These are phyloP conservation scores for Trichoderma sp. DNA, from an alignment of 2,329 filamentous ascomycete genomes.

Conservation along the genomic window DNA sequence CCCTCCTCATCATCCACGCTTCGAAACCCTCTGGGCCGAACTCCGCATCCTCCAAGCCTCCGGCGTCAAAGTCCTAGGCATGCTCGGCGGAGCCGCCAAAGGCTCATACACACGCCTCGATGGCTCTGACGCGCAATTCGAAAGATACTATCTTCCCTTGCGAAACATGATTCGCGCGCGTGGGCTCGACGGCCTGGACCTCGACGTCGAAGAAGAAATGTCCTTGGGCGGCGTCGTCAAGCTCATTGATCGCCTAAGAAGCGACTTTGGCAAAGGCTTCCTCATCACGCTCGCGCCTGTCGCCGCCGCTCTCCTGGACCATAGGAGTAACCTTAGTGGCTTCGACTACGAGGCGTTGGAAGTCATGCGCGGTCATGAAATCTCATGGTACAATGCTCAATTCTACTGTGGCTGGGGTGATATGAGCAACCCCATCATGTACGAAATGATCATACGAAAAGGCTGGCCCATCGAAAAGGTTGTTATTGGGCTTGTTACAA, in stretches of 20 bases:
- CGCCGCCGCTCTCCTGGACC: conserved; percentile 66
- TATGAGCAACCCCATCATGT: conserved; percentile 48
- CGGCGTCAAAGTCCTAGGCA: conserved; percentile 78
- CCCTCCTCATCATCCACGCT: conserved; percentile 65
- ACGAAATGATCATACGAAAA: conserved; percentile 52
- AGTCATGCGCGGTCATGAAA: conserved; percentile 61
- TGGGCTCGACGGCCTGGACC: conserved; percentile 68
- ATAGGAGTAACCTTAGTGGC: conserved; percentile 67
- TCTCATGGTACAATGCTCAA: conserved; percentile 87
- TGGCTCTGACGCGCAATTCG: conserved; percentile 61
- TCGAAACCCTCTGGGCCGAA: conserved; percentile 76
- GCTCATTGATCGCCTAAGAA: conserved; percentile 66
- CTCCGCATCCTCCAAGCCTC: conserved; percentile 68
- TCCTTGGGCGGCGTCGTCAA: conserved; percentile 65
- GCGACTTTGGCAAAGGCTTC: conserved; percentile 70
- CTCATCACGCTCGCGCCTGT: conserved; percentile 82
- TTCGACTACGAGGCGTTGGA: conserved; percentile 81
- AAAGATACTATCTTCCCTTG: conserved; percentile 72
- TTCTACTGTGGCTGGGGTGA: conserved; percentile 91
- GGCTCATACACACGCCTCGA: conserved; percentile 67
- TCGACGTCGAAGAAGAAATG: conserved; percentile 80
- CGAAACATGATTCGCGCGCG: conserved; percentile 63
- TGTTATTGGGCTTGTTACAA: conserved; percentile 80
- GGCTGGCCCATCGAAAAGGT: conserved; percentile 75
- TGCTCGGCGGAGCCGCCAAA: conserved; percentile 82